Conservation (phyloP, 495 filamentous ascomycete species). For the Penicillium fimorum region DNA sequence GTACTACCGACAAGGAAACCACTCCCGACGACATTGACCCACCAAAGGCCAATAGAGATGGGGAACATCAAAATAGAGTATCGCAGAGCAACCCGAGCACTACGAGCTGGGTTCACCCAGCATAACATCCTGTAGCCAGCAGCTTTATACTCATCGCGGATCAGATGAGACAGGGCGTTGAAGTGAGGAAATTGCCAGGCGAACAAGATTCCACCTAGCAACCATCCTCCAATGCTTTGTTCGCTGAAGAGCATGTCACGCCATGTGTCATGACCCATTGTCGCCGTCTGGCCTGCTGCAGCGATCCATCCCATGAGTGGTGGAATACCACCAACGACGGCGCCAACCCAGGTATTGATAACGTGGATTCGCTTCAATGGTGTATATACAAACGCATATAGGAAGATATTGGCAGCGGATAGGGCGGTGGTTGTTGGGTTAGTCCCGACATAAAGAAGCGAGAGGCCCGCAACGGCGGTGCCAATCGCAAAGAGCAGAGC, state of each 20-base stretch:
- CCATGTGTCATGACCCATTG: conserved; percentile 66
- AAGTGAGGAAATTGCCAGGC: conserved; percentile 99
- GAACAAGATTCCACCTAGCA: conserved; percentile 79
- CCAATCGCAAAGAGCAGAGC: conserved; percentile 76
- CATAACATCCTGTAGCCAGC: conserved; percentile 90
- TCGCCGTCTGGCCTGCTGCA: conserved; percentile 81
- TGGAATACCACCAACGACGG: conserved; percentile 88
- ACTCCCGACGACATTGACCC: conserved; percentile 79
- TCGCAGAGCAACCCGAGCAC: conserved; percentile 79
- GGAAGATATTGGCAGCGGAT: conserved; percentile 76
- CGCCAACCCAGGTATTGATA: conserved; percentile 93
- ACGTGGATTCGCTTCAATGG: conserved; percentile 85
- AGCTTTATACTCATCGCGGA: conserved; percentile 82
- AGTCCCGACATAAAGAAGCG: conserved; percentile 77
- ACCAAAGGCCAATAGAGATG: conserved; percentile 79
- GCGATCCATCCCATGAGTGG: conserved; percentile 98
- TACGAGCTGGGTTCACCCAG: conserved; percentile 82
- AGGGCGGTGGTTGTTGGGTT: conserved; percentile 91
- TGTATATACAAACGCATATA: conserved; percentile 92
- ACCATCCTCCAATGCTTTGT: conserved; percentile 78
- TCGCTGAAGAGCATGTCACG: conserved; percentile 73
- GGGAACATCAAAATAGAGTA: conserved; percentile 89
- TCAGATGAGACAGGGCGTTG: conserved; percentile 83
- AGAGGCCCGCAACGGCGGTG: conserved; percentile 64
- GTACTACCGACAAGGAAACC: conserved; percentile 79